Evolutionary conservation across 2,329 filamentous ascomycete species (phyloP), one percentile per base, ranked within the genome.

Genomic region (Atkinsonella hypoxylon): DNA sequence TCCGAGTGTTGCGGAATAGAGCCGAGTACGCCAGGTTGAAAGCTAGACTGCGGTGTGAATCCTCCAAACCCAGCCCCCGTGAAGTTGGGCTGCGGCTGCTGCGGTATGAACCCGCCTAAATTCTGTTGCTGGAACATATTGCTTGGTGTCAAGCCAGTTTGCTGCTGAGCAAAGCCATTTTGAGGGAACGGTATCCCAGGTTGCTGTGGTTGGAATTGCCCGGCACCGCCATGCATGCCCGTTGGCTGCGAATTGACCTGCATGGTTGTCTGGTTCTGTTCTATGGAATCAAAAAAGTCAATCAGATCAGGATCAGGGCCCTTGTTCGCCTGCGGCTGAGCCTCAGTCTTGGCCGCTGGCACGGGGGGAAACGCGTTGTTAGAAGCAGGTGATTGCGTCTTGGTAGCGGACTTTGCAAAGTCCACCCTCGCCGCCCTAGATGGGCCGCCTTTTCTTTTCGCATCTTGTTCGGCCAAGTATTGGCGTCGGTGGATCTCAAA

Each of bases 281-380:
- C 90, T 60, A 95, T 95, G 6, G 89, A 90, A 62, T 85, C 91
- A 65, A 95, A 95, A 68, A 95, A 96, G 71, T 91, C 93, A 62
- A 95, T 97, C 54, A 94, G 74, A 71, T 94, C 87, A 30, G 83
- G 81, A 58, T 79, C 82, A 30, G 83, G 81, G 2, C 78, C 82
- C 66, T 85, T 89, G 36, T 69, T 65, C 3, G 70, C 66, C 56
- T 69, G 70, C 8, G 75, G 67, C 57, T 77, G 77, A 38, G 73
- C 59, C n/a, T 61, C 51, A 56, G 53, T 18, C 63, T 57, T 59
- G 42, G 66, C 58, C 38, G 62, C 61, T 63, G 62, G 51, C 56
- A 68, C 63, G 26, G 60, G 56, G 36, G 69, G 64, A 56, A 77
- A 76, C 6, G 68, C 60, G 53, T 75, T 76, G 57, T 67, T 71